Conservation (phyloP, 495 filamentous ascomycete genomes). For the Sordaria brevicollis region DNA sequence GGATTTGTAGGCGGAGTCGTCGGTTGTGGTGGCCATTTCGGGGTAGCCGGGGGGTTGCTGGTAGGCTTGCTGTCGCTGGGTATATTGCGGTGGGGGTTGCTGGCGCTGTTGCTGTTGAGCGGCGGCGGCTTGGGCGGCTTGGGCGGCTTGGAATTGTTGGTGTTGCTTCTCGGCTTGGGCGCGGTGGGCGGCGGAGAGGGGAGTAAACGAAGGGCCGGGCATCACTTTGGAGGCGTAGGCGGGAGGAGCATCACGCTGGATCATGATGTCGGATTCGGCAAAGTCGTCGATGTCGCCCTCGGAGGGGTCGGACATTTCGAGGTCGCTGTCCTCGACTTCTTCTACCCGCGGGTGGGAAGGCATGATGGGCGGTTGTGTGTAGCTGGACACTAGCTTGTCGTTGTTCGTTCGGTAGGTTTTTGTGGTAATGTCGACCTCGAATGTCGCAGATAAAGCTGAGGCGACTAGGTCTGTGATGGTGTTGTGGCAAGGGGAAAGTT, state of each 20-base stretch:
- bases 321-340: conserved; percentile 75
- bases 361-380: conserved; percentile 42
- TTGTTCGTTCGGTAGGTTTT: conserved; percentile 1
- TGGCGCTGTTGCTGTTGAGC: conserved; percentile 13
- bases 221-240: conserved; percentile 1
- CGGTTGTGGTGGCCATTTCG: conserved; percentile 28
- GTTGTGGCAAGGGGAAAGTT: background rate
- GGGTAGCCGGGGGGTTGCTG: conserved; percentile 16
- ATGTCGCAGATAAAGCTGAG: background rate
- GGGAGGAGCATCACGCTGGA: conserved; percentile 2
- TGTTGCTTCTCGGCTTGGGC: background rate
- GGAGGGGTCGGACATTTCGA: conserved; percentile 63
- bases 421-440: background rate
- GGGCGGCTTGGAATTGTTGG: conserved; percentile 1
- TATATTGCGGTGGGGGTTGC: conserved; percentile 5
- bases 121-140: conserved; percentile 35
- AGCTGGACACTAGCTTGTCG: background rate
- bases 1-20: conserved; percentile 54
- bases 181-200: conserved; percentile 8
- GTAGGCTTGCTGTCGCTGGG: conserved; percentile 6
- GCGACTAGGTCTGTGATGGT: background rate
- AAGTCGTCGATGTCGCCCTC: conserved; percentile 56
- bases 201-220: background rate
- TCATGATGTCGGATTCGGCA: conserved; percentile 36
- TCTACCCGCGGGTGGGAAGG: conserved; percentile 72